Evolutionary conservation across 805 yeast species (phyloP).

Genomic region (Candida railenensis): DNA sequence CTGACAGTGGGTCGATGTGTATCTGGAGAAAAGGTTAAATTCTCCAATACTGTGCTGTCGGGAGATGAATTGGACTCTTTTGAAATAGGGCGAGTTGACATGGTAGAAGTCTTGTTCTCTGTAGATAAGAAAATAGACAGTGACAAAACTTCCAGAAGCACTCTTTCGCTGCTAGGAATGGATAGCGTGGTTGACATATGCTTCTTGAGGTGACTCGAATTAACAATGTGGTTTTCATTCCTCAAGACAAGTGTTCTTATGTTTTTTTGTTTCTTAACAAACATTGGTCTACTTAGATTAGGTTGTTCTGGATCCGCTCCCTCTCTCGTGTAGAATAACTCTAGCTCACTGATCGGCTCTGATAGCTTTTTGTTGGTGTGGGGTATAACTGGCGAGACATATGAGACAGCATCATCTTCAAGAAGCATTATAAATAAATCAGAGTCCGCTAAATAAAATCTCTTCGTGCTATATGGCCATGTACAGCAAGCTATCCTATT

Average conservation of each 20-base stretch:
- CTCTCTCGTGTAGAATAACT: too few species aligned
- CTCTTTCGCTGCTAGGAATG: not conserved
- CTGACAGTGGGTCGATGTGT: slow-evolving; percentile 20
- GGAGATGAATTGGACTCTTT: not conserved
- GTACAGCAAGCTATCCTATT: too few species aligned
- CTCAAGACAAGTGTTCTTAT: not conserved
- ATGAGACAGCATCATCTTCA: not conserved
- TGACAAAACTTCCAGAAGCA: not conserved
- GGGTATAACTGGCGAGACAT: not conserved
- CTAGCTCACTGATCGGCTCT: not conserved
- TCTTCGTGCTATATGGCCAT: too few species aligned
- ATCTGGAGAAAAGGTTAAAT: slow-evolving; percentile 24
- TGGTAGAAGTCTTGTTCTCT: not conserved
- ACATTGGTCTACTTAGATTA: not conserved
- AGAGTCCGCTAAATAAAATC: not conserved
- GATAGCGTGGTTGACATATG: not conserved
- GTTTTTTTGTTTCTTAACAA: not conserved
- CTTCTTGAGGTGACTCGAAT: not conserved
- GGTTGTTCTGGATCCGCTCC: not conserved
- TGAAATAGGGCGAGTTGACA: too few species aligned
- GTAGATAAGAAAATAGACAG: not conserved
- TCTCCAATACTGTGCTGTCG: slow-evolving; percentile 13
- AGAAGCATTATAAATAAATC: not conserved
- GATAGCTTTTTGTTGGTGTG: not conserved
- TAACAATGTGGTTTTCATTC: not conserved